A percentile compares a stretch with the other conserved stretches of the same genome.
Evolutionary conservation across 495 filamentous ascomycete genomes (phyloP).

Genomic region (Chaetomium fimeti): DNA sequence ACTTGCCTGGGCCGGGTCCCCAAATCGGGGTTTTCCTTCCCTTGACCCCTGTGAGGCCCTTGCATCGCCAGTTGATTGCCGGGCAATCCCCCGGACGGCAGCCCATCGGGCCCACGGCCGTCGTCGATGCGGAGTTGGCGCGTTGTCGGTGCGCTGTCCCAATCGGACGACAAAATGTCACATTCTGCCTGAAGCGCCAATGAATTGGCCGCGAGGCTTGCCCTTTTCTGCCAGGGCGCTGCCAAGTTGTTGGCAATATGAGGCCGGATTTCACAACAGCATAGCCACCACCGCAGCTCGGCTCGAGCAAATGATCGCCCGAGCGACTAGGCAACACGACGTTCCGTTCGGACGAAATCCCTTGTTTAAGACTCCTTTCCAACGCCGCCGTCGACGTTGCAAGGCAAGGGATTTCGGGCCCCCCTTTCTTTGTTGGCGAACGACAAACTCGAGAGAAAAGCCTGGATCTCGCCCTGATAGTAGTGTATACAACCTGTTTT

Average conservation of each 20-base stretch:
- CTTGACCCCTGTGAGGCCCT: neutral
- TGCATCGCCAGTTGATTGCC: neutral
- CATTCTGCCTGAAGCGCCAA: neutral
- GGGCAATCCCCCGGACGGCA: neutral
- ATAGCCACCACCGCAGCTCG: neutral
- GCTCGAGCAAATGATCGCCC: constrained; percentile 2
- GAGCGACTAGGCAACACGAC: neutral
- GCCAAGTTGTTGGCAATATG: neutral
- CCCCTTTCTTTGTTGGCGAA: too few relatives aligned
- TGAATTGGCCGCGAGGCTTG: neutral
- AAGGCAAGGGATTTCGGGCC: neutral
- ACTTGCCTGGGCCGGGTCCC: neutral
- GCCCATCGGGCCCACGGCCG: neutral
- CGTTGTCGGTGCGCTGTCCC: neutral
- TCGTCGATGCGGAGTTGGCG: neutral
- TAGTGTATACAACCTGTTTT: too few relatives aligned
- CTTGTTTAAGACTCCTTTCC: neutral
- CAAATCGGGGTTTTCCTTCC: neutral
- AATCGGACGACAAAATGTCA: neutral
- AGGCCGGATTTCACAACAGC: neutral
- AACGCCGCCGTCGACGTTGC: neutral
- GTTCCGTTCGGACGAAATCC: neutral
- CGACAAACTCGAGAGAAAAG: too few relatives aligned
- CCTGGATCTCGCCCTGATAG: too few relatives aligned
- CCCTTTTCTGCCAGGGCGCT: neutral